Percentiles rank a stretch among this genome's conserved stretches.
phyloP scores from a whole-genome alignment of 768 basidiomycete species.

The Pleurotus pulmonarius region DNA sequence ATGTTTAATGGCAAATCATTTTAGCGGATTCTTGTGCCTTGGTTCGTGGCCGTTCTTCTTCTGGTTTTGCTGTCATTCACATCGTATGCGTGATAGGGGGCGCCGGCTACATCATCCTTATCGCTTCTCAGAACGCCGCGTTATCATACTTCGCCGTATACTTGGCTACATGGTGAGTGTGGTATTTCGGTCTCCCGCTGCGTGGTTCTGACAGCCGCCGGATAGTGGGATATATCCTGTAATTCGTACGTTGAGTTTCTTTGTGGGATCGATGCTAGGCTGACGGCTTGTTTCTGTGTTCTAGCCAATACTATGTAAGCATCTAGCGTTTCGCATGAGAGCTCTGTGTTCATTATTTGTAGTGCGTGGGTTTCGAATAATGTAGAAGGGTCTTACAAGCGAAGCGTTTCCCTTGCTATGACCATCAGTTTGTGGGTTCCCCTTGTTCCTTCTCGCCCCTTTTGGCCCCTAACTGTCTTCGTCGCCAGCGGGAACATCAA shows the following conservation, averaged over 20 bases:
- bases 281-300: neutral
- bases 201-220: neutral
- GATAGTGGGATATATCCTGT: conserved; percentile 70
- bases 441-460: neutral
- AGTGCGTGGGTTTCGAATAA: conserved; percentile 66
- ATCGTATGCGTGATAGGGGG: conserved; percentile 31
- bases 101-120: conserved; percentile 68
- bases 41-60: conserved; percentile 19
- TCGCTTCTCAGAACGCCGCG: conserved; percentile 55
- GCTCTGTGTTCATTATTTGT: neutral
- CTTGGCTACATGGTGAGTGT: conserved; percentile 59
- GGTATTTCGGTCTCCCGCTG: neutral
- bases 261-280: neutral
- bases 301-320: conserved; percentile 60
- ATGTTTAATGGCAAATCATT: neutral
- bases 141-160: conserved; percentile 73
- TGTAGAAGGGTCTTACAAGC: conserved; percentile 73
- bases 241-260: conserved; percentile 44
- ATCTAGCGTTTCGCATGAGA: neutral
- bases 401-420: conserved; percentile 68
- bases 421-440: conserved; percentile 54
- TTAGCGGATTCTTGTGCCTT: conserved; percentile 32
- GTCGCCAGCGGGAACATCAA: conserved; percentile 61
- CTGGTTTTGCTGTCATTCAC: conserved; percentile 11
- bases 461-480: neutral